Evolutionary conservation across 2,329 filamentous ascomycete species (phyloP).

Genomic region (Xylariaceae sp.): DNA sequence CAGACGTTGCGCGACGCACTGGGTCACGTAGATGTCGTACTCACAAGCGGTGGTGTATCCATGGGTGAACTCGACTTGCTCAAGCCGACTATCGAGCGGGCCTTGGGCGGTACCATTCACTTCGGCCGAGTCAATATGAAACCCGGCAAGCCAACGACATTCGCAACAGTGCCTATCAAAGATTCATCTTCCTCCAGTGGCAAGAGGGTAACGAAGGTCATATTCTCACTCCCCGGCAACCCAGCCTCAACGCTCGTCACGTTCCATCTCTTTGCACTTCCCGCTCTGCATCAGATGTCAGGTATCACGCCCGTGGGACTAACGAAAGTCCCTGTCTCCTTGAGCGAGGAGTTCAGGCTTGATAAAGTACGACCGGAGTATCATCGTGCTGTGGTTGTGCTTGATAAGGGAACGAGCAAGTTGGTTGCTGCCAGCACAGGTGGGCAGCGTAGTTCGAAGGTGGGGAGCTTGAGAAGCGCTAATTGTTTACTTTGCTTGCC

Average conservation of each 20-base stretch:
- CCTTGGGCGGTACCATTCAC: conserved; percentile 86
- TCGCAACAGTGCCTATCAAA: conserved; percentile 77
- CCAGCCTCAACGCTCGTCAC: conserved; percentile 91
- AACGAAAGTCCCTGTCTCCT: conserved; percentile 64
- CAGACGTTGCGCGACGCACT: conserved; percentile 71
- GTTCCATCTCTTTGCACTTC: conserved; percentile 89
- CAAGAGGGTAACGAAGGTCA: conserved; percentile 59
- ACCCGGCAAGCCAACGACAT: conserved; percentile 95
- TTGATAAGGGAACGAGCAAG: conserved; percentile 60
- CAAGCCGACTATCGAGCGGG: conserved; percentile 90
- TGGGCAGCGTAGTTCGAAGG: conserved; percentile 81
- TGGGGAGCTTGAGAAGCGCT: conserved; percentile 83
- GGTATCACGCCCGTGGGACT: conserved; percentile 67
- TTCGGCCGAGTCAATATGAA: conserved; percentile 98
- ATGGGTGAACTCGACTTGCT: conserved; percentile 98
- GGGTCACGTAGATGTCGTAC: conserved; percentile 70
- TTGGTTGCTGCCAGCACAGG: conserved; percentile 80
- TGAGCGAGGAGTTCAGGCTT: conserved; percentile 69
- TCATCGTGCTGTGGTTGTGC: conserved; percentile 74
- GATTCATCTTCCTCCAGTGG: conserved; percentile 51
- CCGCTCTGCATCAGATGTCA: conserved; percentile 71
- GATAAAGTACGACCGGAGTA: conserved; percentile 82
- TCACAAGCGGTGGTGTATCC: conserved; percentile 91
- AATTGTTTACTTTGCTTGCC: conserved; percentile 82
- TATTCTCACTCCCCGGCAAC: conserved; percentile 92